Evolutionary conservation across 2,329 filamentous ascomycete species (phyloP), one percentile per base, ranked within the genome.

Genomic region (Ceratocystis diversiconidia): DNA sequence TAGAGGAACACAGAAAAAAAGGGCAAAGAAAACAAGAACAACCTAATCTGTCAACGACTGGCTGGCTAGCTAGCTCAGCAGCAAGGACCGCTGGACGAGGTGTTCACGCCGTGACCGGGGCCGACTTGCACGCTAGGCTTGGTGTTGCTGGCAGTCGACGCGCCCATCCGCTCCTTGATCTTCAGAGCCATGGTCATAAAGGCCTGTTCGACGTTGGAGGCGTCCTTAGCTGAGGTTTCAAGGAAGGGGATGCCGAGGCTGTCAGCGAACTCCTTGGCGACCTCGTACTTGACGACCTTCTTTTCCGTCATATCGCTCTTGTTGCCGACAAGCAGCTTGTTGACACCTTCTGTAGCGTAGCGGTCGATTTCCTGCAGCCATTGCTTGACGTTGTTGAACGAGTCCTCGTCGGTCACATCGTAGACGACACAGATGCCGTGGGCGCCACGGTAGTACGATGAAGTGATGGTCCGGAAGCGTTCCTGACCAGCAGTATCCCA

Each of bases 291-390:
- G 69, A 99, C 94, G 50, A 97, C 94, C 83, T 97, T 99, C 89
- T 99, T 99, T 80, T 99, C 94, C 68, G 92, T 86, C 91, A 99
- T 97, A 89, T 99, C 94, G 79, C 91, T 96, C 88, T 99, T 99
- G 88, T 99, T 99, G 75, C 94, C 94, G 69, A 99, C 92, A 69
- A 99, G 86, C 71, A 99, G 84, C 85, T 99, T 99, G 86, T 99
- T 99, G 75, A 99, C 94, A 70, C 94, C 94, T 80, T 99, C 94
- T 71, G 94, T 99, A 72, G 94, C 94, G 74, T 99, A 97, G 77
- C 94, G 87, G 81, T 99, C 94, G 73, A 99, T 99, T 81, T 99
- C 94, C 79, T 99, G 94, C 69, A 99, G 85, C 94, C 94, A 99
- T 83, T 99, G 94, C 89, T 99, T 97, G 73, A 99, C 94, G 81